Evolutionary conservation across 495 filamentous ascomycete genomes (phyloP).

Genomic region (Lichina pygmaea): DNA sequence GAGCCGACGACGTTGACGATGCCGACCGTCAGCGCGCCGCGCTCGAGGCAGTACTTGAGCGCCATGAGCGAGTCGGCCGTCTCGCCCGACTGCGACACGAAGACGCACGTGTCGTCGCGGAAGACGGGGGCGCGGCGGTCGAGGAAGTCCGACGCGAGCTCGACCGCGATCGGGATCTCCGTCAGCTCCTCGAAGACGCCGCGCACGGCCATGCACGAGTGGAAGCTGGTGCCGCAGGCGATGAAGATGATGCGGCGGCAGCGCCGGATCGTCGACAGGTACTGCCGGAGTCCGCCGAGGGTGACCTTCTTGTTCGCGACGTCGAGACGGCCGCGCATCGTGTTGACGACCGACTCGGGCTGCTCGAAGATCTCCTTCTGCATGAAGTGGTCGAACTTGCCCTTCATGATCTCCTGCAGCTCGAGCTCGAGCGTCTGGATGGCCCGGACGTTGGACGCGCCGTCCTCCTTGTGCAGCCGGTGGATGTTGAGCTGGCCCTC

Average conservation of each 20-base stretch:
- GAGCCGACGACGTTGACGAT: slow-evolving; percentile 96
- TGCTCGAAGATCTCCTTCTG: slow-evolving; percentile 99
- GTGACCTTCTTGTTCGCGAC: slow-evolving; percentile 79
- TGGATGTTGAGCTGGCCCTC: slow-evolving; percentile 97
- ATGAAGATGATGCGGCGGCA: slow-evolving; percentile 96
- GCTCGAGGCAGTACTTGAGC: slow-evolving; percentile 87
- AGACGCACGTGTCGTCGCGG: slow-evolving; percentile 97
- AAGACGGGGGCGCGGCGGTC: slow-evolving; percentile 96
- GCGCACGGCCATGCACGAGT: slow-evolving; percentile 97
- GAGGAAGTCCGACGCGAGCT: slow-evolving; percentile 92
- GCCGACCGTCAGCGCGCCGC: slow-evolving; percentile 87
- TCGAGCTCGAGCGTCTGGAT: slow-evolving; percentile 97
- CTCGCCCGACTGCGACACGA: slow-evolving; percentile 95
- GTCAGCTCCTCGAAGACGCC: slow-evolving; percentile 94
- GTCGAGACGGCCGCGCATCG: slow-evolving; percentile 95
- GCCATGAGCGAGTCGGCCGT: slow-evolving; percentile 97
- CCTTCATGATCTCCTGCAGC: slow-evolving; percentile 99
- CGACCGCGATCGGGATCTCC: slow-evolving; percentile 91
- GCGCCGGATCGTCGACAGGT: slow-evolving; percentile 84
- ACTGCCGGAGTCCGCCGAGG: slow-evolving; percentile 80
- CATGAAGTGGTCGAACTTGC: slow-evolving; percentile 99
- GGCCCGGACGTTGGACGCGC: slow-evolving; percentile 80
- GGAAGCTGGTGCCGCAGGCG: slow-evolving; percentile 90
- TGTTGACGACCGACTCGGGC: slow-evolving; percentile 96
- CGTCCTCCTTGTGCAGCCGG: slow-evolving; percentile 86